Evolutionary conservation across 2,329 filamentous ascomycete species (phyloP), one percentile per base, ranked within the genome.

Genomic region (Plectosphaerella cucumerina): DNA sequence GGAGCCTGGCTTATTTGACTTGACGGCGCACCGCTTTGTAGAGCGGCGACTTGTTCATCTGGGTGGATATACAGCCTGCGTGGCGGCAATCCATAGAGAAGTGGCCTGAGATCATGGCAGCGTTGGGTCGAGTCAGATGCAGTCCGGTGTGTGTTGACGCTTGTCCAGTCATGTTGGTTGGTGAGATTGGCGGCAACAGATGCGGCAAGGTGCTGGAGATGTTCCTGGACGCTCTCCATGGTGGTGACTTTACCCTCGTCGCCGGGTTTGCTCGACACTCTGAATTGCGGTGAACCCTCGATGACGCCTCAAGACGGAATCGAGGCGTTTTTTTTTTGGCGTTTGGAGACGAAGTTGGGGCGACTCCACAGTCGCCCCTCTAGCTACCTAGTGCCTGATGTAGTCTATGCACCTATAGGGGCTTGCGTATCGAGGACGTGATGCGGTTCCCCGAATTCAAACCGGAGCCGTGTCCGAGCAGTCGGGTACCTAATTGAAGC

Each of bases 21-120:
- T 14, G 74, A 74, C 2, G 70, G 70, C 12, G 71, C 67, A 56
- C 76, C 74, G 56, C 84, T 81, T 26, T 85, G 84, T 50, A 92
- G 74, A 50, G 87, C 78, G 56, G 82, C 84, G 57, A 89, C 84
- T 69, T 93, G 89, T 69, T 92, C 89, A 65, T 94, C 89, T 2
- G 89, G 89, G 62, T 94, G 88, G 48, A 89, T 75, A 67, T 94
- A 93, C 41, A 91, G 76, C 44, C 85, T 80, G 43, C 80, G 78
- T 1, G 89, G 87, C 2, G 89, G 88, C 4, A 92, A 70, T 22
- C 89, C 89, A 20, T 82, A 85, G 51, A 94, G 76, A 48, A 93
- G 66, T 6, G 84, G 82, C 18, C 88, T 79, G 26, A 31, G 4
- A 31, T 8, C 26, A 31, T 9, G 26, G 26, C 2, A 9, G 26